Evolutionary conservation across 2,329 filamentous ascomycete genomes (phyloP).

Genomic region (Ascochyta rabiei): DNA sequence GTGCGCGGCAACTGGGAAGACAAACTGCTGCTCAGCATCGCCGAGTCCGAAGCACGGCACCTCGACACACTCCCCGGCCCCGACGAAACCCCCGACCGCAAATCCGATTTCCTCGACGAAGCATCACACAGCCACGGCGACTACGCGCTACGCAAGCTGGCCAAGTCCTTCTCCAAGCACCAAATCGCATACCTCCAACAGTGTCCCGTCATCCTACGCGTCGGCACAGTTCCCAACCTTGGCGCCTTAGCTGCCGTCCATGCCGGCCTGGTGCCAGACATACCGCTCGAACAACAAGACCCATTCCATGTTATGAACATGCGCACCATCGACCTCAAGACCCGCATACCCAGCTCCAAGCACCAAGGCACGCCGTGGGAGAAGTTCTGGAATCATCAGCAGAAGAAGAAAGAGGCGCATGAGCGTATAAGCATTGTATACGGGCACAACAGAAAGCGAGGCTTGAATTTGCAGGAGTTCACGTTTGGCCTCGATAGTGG

Average conservation of each 20-base stretch:
- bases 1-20: slow-evolving; percentile 96
- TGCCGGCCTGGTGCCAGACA: slow-evolving; percentile 79
- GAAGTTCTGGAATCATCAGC: slow-evolving; percentile 60
- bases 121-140: slow-evolving; percentile 42
- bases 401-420: slow-evolving; percentile 40
- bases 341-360: slow-evolving; percentile 61
- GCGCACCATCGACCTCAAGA: slow-evolving; percentile 73
- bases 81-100: slow-evolving; percentile 40
- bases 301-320: slow-evolving; percentile 90
- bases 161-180: slow-evolving; percentile 61
- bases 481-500: slow-evolving; percentile 85
- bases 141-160: slow-evolving; percentile 57
- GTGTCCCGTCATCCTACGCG: slow-evolving; percentile 78
- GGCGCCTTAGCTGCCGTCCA: slow-evolving; percentile 79
- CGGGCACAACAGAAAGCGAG: slow-evolving; percentile 74
- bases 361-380: slow-evolving; percentile 69
- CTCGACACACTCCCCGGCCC: slow-evolving; percentile 29
- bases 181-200: slow-evolving; percentile 72
- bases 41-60: slow-evolving; percentile 42
- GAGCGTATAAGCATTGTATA: slow-evolving; percentile 68
- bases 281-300: slow-evolving; percentile 73
- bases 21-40: slow-evolving; percentile 72
- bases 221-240: slow-evolving; percentile 66
- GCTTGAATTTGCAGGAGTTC: slow-evolving; percentile 70
- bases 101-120: slow-evolving; percentile 38